Evolutionary conservation across 208 protist genomes (phyloP).

Genomic region (Acanthamoeba castellanii): DNA sequence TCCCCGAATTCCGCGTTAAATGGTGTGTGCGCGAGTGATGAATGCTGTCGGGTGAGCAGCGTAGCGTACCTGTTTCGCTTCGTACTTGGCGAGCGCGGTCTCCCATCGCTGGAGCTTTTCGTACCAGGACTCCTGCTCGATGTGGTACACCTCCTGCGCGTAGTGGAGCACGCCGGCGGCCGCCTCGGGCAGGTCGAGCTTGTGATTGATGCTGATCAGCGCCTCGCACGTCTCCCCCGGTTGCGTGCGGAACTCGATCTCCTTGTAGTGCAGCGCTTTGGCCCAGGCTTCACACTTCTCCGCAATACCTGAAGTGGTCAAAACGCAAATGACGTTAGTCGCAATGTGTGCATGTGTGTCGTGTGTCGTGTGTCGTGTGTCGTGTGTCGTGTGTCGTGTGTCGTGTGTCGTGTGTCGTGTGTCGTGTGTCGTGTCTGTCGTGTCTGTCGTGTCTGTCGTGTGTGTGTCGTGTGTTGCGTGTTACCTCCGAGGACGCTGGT

Average conservation of each 20-base stretch:
- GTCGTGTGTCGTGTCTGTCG: neutral
- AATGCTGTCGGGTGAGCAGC: neutral
- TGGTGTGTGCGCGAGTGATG: neutral
- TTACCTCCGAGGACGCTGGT: constrained; percentile 78
- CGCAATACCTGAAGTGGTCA: constrained; percentile 67
- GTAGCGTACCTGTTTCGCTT: constrained; percentile 54
- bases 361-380: neutral
- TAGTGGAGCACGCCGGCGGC: constrained; percentile 97
- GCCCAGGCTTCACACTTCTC: constrained; percentile 89
- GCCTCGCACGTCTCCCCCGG: constrained; percentile 85
- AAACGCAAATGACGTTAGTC: neutral
- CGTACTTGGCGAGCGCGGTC: constrained; percentile 45
- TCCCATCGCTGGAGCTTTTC: constrained; percentile 99
- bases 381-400: neutral
- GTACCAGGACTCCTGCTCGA: constrained; percentile 90
- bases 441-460: neutral
- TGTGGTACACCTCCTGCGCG: constrained; percentile 87
- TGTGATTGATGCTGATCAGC: constrained; percentile 98
- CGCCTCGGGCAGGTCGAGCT: constrained; percentile 98
- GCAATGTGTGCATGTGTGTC: neutral
- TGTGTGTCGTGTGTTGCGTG: neutral
- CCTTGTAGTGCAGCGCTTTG: constrained; percentile 91
- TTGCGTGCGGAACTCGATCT: constrained; percentile 87
- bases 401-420: no score
- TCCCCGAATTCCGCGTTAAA: neutral